A percentile compares a stretch with the other conserved stretches of the same genome.
Conservation (phyloP, 257 asterid species). For the Petrea volubilis region DNA sequence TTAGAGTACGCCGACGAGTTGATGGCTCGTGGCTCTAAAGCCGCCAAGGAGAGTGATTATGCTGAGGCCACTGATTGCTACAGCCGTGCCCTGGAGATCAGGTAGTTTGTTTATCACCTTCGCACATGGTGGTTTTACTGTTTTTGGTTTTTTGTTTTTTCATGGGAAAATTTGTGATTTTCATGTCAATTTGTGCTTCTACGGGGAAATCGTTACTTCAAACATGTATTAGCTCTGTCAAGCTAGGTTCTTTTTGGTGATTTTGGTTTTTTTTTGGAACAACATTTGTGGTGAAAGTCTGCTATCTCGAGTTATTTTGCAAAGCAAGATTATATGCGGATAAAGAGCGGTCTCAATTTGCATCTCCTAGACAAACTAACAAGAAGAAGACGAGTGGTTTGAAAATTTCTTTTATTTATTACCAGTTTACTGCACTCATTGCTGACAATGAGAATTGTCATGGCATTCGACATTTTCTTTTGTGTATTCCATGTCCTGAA, state of each 20-base stretch:
- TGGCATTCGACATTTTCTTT: neutral
- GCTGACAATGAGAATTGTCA: neutral
- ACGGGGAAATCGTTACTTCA: neutral
- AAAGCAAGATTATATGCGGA: neutral
- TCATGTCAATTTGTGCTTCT: neutral
- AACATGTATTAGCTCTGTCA: neutral
- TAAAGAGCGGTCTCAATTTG: neutral
- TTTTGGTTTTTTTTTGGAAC: neutral
- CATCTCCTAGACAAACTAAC: neutral
- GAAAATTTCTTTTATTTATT: neutral
- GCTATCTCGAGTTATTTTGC: neutral
- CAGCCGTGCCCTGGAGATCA: conserved; percentile 96
- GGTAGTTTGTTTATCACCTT: conserved; percentile 32
- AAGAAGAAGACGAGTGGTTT: neutral
- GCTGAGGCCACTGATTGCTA: conserved; percentile 82
- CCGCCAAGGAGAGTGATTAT: conserved; percentile 67
- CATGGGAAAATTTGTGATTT: neutral
- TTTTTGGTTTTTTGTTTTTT: neutral
- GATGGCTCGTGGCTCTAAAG: conserved; percentile 61
- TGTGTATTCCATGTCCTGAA: neutral
- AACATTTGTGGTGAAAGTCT: neutral
- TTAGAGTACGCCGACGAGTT: conserved; percentile 67
- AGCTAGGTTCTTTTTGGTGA: neutral
- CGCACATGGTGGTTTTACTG: neutral
- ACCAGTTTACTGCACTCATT: neutral